phyloP scores from a whole-genome alignment of 495 filamentous ascomycete species.

The Tuber microsphaerosporum region DNA sequence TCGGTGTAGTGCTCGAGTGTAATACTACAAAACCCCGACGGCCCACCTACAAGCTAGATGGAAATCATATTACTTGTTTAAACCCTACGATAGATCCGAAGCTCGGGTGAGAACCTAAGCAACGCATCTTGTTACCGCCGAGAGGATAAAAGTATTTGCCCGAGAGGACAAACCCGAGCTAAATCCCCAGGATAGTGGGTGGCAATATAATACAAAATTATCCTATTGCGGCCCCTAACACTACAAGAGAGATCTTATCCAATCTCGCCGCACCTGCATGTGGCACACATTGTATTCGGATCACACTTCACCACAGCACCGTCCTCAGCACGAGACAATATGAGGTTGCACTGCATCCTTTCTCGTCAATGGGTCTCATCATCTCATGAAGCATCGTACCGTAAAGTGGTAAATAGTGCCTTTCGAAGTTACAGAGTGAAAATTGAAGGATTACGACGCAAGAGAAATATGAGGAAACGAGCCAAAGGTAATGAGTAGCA shows the following conservation, averaged over 20 bases:
- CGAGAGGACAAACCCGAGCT: neutral
- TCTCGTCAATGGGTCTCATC: neutral
- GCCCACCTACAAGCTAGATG: neutral
- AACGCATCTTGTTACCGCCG: neutral
- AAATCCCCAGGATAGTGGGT: neutral
- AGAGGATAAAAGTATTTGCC: neutral
- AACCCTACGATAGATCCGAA: neutral
- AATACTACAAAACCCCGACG: neutral
- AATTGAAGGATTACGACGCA: conserved; percentile 1
- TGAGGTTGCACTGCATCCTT: neutral
- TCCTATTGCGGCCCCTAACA: neutral
- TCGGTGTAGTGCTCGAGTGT: neutral
- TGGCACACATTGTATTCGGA: neutral
- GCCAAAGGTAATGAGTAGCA: neutral
- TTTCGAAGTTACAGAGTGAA: neutral
- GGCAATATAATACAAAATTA: neutral
- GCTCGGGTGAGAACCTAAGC: neutral
- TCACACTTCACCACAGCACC: neutral
- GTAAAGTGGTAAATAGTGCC: neutral
- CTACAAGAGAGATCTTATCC: neutral
- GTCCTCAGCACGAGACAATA: neutral
- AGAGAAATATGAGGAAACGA: neutral
- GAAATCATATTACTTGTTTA: neutral
- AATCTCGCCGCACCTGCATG: neutral
- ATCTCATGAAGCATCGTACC: neutral